Evolutionary conservation across 148 eudicot species (phyloP).

Genomic region (Persicaria tinctoria): DNA sequence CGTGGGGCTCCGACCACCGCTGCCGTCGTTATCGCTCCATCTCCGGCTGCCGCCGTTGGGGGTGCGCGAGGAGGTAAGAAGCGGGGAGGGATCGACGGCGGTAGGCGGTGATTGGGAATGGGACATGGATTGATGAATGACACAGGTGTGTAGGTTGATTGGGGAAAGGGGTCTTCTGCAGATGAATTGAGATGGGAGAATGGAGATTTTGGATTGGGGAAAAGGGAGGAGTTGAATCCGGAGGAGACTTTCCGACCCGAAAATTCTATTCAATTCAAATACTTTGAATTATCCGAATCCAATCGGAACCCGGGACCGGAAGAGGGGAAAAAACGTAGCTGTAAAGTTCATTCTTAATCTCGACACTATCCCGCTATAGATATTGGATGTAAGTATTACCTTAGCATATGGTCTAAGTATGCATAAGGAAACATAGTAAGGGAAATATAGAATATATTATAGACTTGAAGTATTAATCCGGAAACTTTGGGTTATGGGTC

Average conservation of each 20-base stretch:
- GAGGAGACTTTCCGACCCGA: neutral
- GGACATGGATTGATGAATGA: constrained; percentile 7
- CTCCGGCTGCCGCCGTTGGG: neutral
- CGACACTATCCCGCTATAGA: too few relatives aligned
- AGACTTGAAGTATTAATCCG: too few relatives aligned
- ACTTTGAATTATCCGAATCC: too few relatives aligned
- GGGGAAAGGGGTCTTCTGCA: neutral
- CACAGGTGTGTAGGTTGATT: neutral
- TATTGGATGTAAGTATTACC: too few relatives aligned
- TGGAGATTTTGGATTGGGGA: neutral
- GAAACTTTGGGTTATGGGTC: too few relatives aligned
- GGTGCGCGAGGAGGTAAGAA: neutral
- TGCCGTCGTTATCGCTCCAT: neutral
- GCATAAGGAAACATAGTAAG: too few relatives aligned
- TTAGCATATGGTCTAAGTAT: too few relatives aligned
- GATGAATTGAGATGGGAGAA: neutral
- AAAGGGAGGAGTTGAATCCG: neutral
- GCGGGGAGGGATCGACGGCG: constrained; percentile 9
- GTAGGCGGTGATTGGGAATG: constrained; percentile 1
- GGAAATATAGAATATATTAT: too few relatives aligned
- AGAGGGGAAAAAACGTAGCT: too few relatives aligned
- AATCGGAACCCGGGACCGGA: too few relatives aligned
- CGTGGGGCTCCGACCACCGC: constrained; percentile 9
- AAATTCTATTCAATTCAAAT: too few relatives aligned
- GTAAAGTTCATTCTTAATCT: too few relatives aligned